These are phyloP conservation scores for Podospora pseudopauciseta DNA, from an alignment of 495 filamentous ascomycete genomes.

Conservation along the genomic window DNA sequence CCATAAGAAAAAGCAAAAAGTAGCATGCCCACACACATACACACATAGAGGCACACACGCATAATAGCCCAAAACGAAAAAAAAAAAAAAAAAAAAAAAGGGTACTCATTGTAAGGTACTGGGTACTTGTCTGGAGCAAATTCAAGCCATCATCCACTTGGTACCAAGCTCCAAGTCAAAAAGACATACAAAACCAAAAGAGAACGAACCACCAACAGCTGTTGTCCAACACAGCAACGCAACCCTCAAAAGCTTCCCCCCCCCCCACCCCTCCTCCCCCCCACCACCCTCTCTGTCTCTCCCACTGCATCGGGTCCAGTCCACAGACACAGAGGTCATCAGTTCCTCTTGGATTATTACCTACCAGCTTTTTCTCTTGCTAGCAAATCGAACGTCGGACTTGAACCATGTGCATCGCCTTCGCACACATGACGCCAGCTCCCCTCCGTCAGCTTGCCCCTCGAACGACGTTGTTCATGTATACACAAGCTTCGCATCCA, in stretches of 20 bases:
- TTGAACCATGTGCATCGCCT: background rate
- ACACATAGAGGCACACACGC: too few species aligned
- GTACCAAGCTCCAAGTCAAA: too few species aligned
- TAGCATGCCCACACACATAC: background rate
- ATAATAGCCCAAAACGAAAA: background rate
- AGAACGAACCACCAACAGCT: too few species aligned
- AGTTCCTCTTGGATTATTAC: background rate
- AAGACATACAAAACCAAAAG: too few species aligned
- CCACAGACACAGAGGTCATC: background rate
- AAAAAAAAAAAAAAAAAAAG: background rate
- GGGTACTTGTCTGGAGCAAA: background rate
- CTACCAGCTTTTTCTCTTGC: background rate
- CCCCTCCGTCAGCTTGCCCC: background rate
- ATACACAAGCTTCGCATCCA: background rate
- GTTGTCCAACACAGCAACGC: background rate
- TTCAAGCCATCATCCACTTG: too few species aligned
- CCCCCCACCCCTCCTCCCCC: too few species aligned
- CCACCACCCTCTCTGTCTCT: background rate
- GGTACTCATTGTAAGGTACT: background rate
- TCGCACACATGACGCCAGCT: slow-evolving; percentile 1
- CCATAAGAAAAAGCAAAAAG: background rate
- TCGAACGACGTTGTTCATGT: background rate
- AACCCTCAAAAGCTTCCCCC: background rate
- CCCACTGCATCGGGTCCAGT: background rate
- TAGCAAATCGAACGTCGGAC: background rate